Base-by-base conservation (phyloP, 2,329 filamentous ascomycete species). In the Fusarium denticulatum region DNA sequence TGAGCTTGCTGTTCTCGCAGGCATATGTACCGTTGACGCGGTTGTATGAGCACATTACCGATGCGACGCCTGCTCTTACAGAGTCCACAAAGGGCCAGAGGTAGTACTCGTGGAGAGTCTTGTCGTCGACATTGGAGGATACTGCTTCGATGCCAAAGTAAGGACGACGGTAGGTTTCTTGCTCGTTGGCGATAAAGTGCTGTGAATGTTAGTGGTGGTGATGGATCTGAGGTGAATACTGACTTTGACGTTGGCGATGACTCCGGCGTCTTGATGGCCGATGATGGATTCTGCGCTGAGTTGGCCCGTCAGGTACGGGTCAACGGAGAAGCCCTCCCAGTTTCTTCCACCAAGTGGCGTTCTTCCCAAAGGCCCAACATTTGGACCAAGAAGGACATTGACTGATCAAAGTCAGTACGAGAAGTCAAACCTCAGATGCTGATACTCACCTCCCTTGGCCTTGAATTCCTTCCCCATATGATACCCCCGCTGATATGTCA, bases 181-280 rank as follows among this genome's bases (percentile, higher is more conserved):
- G 90, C 76, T 92, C 90, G 62, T 92, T 90, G 5, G 64, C 87
- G 46, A 91, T 87, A 64, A 85, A 87, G 73, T 92, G 89, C 87
- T 83, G 7, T 0, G 3, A 3, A 6, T 24, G 46, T 39, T 2
- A 56, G 53, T 13, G 20, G 5, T 32, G 1, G 1, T 11, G 5
- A 20, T 16, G 6, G 0, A 9, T 11, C 6, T 1, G 4, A 8
- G 0, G 5, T 12, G 3, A 12, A 7, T 4, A 12, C 60, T 36
- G 42, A 85, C 85, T 81, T 88, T 96, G 86, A 86, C 90, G 83
- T 91, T 94, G 63, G 94, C 93, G 80, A 97, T 92, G 42, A 96
- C 90, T 76, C 94, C 94, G 7, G 91, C 90, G 77, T 91, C 89
- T 79, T 96, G 94, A 59, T 94, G 93, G 36, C 93, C 94, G 71